A percentile compares a stretch with the other conserved stretches of the same genome.
Evolutionary conservation across 164 flowering plant species (phyloP).

Genomic region (Brasenia schreberi): DNA sequence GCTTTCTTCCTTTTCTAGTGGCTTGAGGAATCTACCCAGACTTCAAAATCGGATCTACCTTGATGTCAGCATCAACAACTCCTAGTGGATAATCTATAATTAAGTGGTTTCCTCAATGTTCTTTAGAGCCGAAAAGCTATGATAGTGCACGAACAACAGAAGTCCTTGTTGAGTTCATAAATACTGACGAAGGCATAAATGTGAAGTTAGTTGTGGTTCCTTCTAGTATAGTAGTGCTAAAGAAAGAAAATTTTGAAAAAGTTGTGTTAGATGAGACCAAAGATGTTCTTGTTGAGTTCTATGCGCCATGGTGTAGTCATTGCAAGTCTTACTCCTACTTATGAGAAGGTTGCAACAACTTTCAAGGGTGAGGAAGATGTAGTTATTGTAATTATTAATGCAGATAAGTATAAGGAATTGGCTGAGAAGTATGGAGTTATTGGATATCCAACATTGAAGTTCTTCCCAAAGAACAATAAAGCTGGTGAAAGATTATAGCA

Average conservation of each 20-base stretch:
- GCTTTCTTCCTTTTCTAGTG: constrained; percentile 54
- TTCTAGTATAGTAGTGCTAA: too few relatives aligned
- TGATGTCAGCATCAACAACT: constrained; percentile 15
- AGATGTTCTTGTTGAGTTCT: constrained; percentile 99
- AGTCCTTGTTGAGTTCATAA: too few relatives aligned
- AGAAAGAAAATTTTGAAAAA: constrained; percentile 21
- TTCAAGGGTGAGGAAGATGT: constrained; percentile 64
- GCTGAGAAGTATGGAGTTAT: too few relatives aligned
- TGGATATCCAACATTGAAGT: too few relatives aligned
- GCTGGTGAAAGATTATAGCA: too few relatives aligned
- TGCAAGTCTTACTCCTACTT: constrained; percentile 86
- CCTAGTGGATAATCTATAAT: too few relatives aligned
- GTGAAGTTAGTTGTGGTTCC: too few relatives aligned
- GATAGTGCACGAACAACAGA: too few relatives aligned
- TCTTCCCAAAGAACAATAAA: too few relatives aligned
- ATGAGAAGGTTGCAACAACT: constrained; percentile 90
- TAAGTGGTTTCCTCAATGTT: too few relatives aligned
- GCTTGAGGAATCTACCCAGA: constrained; percentile 80
- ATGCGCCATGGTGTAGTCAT: constrained; percentile 99
- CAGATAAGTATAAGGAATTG: constrained; percentile 6
- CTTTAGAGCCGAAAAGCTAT: too few relatives aligned
- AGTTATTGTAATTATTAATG: constrained; percentile 95
- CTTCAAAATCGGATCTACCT: constrained; percentile 66
- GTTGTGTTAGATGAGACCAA: constrained; percentile 84
- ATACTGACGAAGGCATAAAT: too few relatives aligned